Percentiles rank a stretch among this genome's conserved stretches.
phyloP scores from a whole-genome alignment of 2,329 filamentous ascomycete species.

The Pseudocercospora vitis region DNA sequence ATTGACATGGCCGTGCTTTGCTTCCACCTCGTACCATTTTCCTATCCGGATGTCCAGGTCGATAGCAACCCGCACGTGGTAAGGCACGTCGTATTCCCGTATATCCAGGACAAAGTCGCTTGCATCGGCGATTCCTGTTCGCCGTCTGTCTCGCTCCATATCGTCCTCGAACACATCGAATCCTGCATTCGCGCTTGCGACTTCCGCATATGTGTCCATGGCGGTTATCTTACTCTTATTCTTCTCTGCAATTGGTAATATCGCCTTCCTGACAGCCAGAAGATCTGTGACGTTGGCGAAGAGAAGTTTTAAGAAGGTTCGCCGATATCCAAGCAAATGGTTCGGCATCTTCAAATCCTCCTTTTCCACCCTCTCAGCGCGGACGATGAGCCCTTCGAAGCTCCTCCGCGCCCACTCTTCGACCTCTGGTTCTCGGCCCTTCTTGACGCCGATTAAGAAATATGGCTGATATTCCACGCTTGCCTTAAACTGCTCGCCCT shows the following conservation, averaged over 20 bases:
- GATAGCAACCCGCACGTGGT: constrained; percentile 98
- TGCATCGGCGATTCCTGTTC: constrained; percentile 74
- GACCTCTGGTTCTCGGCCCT: constrained; percentile 84
- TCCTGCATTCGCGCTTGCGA: constrained; percentile 78
- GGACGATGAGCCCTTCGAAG: constrained; percentile 80
- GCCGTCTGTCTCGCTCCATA: constrained; percentile 71
- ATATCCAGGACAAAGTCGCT: constrained; percentile 99
- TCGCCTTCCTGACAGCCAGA: constrained; percentile 76
- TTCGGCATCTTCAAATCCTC: constrained; percentile 84
- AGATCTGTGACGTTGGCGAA: constrained; percentile 88
- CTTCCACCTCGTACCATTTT: constrained; percentile 95
- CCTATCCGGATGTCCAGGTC: constrained; percentile 91
- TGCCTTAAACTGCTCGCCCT: constrained; percentile 89
- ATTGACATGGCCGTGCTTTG: constrained; percentile 85
- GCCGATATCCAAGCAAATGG: constrained; percentile 84
- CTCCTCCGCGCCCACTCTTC: constrained; percentile 87
- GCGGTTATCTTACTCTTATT: constrained; percentile 95
- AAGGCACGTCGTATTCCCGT: constrained; percentile 97
- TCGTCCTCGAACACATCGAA: constrained; percentile 96
- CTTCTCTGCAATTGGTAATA: constrained; percentile 90
- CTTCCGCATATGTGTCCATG: constrained; percentile 98
- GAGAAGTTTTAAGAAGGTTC: constrained; percentile 81
- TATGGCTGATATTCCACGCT: constrained; percentile 96
- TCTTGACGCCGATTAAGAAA: constrained; percentile 87
- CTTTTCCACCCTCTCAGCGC: constrained; percentile 75